Evolutionary conservation across 768 basidiomycete genomes (phyloP), one percentile per base, ranked within the genome.

Genomic region (Boletellus ananas): DNA sequence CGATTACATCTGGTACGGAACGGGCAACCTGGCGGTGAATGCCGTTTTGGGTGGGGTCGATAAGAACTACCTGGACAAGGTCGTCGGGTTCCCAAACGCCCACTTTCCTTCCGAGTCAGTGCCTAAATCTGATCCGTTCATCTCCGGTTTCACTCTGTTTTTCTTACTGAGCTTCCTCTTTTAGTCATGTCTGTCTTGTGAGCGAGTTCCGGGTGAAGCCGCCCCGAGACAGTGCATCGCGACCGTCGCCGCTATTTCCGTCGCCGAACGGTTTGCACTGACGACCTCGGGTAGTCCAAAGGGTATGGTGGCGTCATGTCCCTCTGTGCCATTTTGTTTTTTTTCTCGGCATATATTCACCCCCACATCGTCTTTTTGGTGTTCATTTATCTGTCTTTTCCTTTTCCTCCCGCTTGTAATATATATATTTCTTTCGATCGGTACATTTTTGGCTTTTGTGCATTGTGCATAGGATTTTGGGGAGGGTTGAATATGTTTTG

Each of bases 41-140:
- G 84, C 85, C 18, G 82, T 95, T n/a, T 74, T 98, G 38, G 90
- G 90, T 13, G 91, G 88, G 66, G 84, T 97, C 51, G 94, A 97
- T 65, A 77, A 75, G 59, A 65, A 65, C 21, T 99, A 99, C 73
- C 66, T 97, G 65, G 83, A 87, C 56, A 91, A 91, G 72, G 83
- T 83, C 16, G 95, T 97, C 39, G 96, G 96, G 34, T 98, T 98
- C 78, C 96, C 96, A 25, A 94, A 97, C 68, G 81, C 85, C 2
- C 92, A 97, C 65, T 96, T 94, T 78, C 93, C 95, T 20, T 94
- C 93, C 51, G 94, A 97, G 94, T 97, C 29, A 29, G 29, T 29
- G 10, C 10, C 29, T 29, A 70, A 65, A 92, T 85, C 14, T 40
- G 51, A 49, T 49, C 38, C 41, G 33, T 34, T 49, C 43, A 31